Base-by-base conservation (phyloP, 2,329 filamentous ascomycete genomes). In the Neofusicoccum sp. region DNA sequence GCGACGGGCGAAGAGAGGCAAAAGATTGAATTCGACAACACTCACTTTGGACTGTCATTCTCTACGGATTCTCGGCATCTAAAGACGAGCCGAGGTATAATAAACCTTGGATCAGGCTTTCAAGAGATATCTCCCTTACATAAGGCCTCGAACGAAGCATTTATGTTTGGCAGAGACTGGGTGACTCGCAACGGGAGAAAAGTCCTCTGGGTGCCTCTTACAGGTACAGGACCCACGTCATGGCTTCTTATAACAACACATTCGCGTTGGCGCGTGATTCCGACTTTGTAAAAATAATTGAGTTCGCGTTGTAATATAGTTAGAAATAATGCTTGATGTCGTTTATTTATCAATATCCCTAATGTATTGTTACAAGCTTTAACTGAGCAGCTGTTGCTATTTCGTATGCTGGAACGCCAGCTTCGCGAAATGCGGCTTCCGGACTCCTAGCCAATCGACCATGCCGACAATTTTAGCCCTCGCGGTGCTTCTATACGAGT, bases 1-100 rank as follows among this genome's bases (percentile, higher is more conserved):
- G 47, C 28, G 28, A 64, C 48, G 22, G 62, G 64, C n/a, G 29
- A 50, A 48, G 44, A 49, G 48, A 36, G 50, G 36, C 8, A 65
- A 3, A 60, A 37, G 22, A 22, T 22, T 22, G 22, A 22, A 22
- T 22, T 22, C 41, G 41, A 44, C 41, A 6, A 44, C 22, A 44
- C 3, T 44, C 5, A 16, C 41, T 22, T 1, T 2, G 16, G 41
- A 14, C 12, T 44, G 2, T 44, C 41, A 44, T 44, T 44, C 41
- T 44, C 12, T 44, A 44, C 41, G 41, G 41, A 44, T 44, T 44
- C 41, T 44, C 12, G 41, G 41, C 41, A 44, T 5, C 41, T 44
- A n/a, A 44, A 44, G 1, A 44, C 41, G 14, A 16, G 22, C 22
- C 41, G 41, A 44, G 41, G 41, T 44, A 44, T 8, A 44, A 44